A percentile compares a stretch with the other conserved stretches of the same genome.
Conservation (phyloP, 208 protist species). For the Leishmania mexicana region DNA sequence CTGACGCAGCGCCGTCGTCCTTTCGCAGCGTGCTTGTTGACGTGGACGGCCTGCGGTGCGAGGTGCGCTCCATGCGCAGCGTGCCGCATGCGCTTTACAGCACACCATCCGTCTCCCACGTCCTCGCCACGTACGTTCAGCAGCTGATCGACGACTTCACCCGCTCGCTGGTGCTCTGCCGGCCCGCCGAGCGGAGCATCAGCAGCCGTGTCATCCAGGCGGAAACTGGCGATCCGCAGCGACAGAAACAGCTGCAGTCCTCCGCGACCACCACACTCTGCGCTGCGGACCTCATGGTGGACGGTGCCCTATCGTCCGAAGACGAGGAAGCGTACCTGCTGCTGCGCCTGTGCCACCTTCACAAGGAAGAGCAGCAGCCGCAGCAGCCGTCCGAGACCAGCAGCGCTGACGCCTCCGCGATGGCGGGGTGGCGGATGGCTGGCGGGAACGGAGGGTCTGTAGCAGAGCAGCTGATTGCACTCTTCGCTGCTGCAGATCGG, state of each 20-base stretch:
- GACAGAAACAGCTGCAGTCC: neutral
- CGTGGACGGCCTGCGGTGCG: slow-evolving; percentile 49
- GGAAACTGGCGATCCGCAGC: neutral
- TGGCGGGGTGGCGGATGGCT: neutral
- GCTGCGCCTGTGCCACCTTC: slow-evolving; percentile 20
- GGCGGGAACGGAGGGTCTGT: slow-evolving; percentile 2
- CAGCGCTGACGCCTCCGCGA: neutral
- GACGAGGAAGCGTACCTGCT: slow-evolving; percentile 35
- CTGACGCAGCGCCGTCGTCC: neutral
- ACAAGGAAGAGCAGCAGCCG: slow-evolving; percentile 2
- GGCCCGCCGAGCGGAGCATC: neutral
- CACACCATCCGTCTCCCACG: slow-evolving; percentile 26
- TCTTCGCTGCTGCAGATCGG: slow-evolving; percentile 23
- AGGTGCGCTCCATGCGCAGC: slow-evolving; percentile 60
- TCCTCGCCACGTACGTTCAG: slow-evolving; percentile 45
- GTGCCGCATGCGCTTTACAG: slow-evolving; percentile 46
- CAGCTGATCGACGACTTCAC: slow-evolving; percentile 57
- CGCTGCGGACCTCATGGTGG: neutral
- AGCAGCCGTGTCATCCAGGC: neutral
- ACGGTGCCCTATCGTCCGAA: slow-evolving; percentile 5
- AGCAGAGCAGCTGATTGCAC: slow-evolving; percentile 40
- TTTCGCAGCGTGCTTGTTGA: neutral
- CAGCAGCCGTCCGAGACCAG: neutral
- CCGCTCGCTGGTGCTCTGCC: slow-evolving; percentile 45
- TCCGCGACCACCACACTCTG: neutral